Conservation (phyloP, 768 basidiomycete species). For the Pisolithus microcarpus region DNA sequence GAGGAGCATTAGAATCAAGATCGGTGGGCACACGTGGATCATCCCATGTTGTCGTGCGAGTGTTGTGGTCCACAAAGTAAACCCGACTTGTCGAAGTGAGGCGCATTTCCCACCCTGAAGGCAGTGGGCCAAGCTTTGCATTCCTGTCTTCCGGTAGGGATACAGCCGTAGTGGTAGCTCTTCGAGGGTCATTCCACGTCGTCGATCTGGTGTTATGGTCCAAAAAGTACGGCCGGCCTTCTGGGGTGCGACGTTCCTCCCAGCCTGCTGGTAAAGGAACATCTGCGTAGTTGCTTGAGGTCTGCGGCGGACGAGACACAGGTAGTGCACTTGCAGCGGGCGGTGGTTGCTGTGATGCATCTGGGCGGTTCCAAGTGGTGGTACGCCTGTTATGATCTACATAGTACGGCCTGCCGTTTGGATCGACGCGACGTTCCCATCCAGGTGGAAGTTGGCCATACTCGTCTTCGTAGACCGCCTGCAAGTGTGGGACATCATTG, state of each 20-base stretch:
- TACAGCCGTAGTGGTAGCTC: conserved; percentile 41
- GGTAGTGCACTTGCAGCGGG: conserved; percentile 10
- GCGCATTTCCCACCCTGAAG: conserved; percentile 94
- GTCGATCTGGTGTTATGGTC: conserved; percentile 82
- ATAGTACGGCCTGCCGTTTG: conserved; percentile 63
- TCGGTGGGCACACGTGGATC: conserved; percentile 81
- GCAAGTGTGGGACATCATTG: conserved; percentile 3
- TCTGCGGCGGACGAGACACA: conserved; percentile 18
- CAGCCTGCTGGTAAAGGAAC: conserved; percentile 81
- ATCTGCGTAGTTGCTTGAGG: conserved; percentile 40
- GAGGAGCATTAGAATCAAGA: conserved; percentile 84
- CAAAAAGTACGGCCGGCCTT: conserved; percentile 70
- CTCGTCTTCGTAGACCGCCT: conserved; percentile 44
- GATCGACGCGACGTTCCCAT: conserved; percentile 79
- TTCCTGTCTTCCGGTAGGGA: conserved; percentile 38
- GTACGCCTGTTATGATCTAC: conserved; percentile 80
- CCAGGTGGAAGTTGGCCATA: conserved; percentile 63
- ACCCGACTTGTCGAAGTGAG: conserved; percentile 77
- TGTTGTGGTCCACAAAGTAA: conserved; percentile 92
- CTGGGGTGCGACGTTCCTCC: conserved; percentile 88
- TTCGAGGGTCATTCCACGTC: conserved; percentile 85
- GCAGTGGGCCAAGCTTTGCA: conserved; percentile 70
- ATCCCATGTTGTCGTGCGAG: conserved; percentile 87
- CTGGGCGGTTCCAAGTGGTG: conserved; percentile 71
- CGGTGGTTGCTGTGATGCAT: conserved; percentile 13